Evolutionary conservation across 305 asterid genomes (phyloP).

Genomic region (Monarda citriodora): DNA sequence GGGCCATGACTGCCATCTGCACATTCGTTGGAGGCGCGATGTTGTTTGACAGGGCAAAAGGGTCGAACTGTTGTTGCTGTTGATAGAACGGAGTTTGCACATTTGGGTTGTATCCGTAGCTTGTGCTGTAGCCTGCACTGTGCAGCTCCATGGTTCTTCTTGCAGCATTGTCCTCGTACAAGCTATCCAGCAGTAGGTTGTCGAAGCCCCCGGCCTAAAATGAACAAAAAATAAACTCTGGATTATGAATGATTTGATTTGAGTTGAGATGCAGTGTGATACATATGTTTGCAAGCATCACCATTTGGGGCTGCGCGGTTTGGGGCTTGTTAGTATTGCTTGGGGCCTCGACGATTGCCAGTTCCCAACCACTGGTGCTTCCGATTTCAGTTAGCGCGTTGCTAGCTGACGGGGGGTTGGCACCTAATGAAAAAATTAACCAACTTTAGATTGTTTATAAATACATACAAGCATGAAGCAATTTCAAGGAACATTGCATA

Average conservation of each 20-base stretch:
- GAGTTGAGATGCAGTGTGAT: not conserved
- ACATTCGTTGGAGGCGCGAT: slow-evolving; percentile 65
- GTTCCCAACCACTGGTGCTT: slow-evolving; percentile 80
- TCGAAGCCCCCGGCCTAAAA: slow-evolving; percentile 89
- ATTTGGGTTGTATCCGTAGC: slow-evolving; percentile 30
- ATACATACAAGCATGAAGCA: not conserved
- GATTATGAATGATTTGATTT: not conserved
- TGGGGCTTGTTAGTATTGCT: slow-evolving; percentile 48
- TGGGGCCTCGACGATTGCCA: slow-evolving; percentile 76
- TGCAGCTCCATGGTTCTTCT: slow-evolving; percentile 74
- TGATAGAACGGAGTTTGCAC: slow-evolving; percentile 39
- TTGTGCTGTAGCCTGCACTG: slow-evolving; percentile 62
- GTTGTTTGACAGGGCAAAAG: slow-evolving; percentile 43
- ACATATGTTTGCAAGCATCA: not conserved
- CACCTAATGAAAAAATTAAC: slow-evolving; percentile 32
- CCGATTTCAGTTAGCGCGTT: slow-evolving; percentile 34
- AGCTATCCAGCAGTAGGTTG: slow-evolving; percentile 77
- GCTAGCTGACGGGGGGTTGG: slow-evolving; percentile 26
- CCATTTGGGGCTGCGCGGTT: slow-evolving; percentile 52
- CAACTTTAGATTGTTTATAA: not conserved
- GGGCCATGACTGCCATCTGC: slow-evolving; percentile 72
- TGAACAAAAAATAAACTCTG: too few species aligned
- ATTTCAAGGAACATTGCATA: not conserved
- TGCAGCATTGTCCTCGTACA: slow-evolving; percentile 69
- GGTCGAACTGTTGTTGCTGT: slow-evolving; percentile 31